Conservation (phyloP, 2,329 filamentous ascomycete species). For the Achaetomium macrosporum region DNA sequence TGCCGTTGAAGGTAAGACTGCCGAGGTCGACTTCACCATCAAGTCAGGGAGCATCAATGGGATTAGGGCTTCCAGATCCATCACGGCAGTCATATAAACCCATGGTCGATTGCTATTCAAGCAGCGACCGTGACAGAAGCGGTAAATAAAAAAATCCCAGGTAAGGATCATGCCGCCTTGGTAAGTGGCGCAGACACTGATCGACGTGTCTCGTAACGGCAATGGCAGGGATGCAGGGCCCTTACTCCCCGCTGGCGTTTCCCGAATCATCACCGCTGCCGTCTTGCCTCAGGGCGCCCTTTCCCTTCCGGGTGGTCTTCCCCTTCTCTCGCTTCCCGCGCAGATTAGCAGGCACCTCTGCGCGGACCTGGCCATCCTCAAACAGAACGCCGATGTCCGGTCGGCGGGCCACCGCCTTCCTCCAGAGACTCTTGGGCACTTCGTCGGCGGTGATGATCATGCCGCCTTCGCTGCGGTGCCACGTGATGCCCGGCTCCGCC, state of each 20-base stretch:
- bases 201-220: too few relatives aligned
- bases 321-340: slow-evolving; percentile 38
- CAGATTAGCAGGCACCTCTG: slow-evolving; percentile 37
- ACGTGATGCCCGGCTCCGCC: slow-evolving; percentile 30
- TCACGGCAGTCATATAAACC: too few relatives aligned
- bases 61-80: too few relatives aligned
- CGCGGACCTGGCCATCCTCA: slow-evolving; percentile 38
- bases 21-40: too few relatives aligned
- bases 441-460: slow-evolving; percentile 32
- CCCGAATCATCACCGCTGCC: slow-evolving; percentile 29
- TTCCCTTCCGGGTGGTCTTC: slow-evolving; percentile 36
- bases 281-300: slow-evolving; percentile 23
- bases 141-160: too few relatives aligned
- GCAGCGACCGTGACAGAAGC: too few relatives aligned
- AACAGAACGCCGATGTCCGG: slow-evolving; percentile 38
- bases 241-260: slow-evolving; percentile 28
- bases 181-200: not conserved
- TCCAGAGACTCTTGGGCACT: slow-evolving; percentile 35
- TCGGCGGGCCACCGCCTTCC: slow-evolving; percentile 36
- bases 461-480: slow-evolving; percentile 35
- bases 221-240: too few relatives aligned
- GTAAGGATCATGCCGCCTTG: too few relatives aligned
- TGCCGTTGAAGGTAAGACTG: too few relatives aligned
- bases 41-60: too few relatives aligned
- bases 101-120: too few relatives aligned